Evolutionary conservation across 257 asterid genomes (phyloP), one percentile per base, ranked within the genome.

Genomic region (Ilex asprella): DNA sequence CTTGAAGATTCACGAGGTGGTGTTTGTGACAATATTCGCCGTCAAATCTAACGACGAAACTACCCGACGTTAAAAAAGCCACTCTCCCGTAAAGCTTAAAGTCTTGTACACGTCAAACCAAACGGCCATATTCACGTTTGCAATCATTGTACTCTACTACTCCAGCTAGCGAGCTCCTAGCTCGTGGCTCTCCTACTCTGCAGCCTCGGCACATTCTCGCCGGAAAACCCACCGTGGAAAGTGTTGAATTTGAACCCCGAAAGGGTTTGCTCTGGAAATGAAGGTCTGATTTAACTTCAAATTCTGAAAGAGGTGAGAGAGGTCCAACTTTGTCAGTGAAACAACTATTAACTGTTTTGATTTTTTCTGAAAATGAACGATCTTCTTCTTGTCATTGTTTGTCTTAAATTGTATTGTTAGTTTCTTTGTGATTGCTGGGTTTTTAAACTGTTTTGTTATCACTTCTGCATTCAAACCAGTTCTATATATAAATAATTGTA

Each of bases 81-180:
- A 21, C 39, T 44, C 51, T 53, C 46, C 8, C 13, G n/a, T 46
- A 16, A 30, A 21, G 58, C 27, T 32, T 21, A 31, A 51, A 44
- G 55, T 57, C 39, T 63, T 60, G 27, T 21, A 63, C 62, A 62
- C 67, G 74, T 67, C 52, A 71, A 71, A 64, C 74, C 69, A 62
- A 73, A 73, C 77, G 78, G 76, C 79, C 61, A 68, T 68, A 68
- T 68, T 67, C 67, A 61, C 67, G 47, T 47, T 52, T 61, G 52
- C 81, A 76, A 76, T 76, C 78, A 76, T 76, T 76, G 82, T 73
- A 70, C 82, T 62, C 56, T 66, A 6, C 59, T 8, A n/a, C 64
- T 60, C 55, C 72, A 16, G 46, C 62, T 55, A 59, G 5, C 0
- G 29, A 21, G 27, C 27, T 21, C 63, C 51, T 44, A 21, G 5